These are phyloP conservation scores for Talinum fruticosum DNA, from an alignment of 148 eudicot genomes.

Conservation along the genomic window DNA sequence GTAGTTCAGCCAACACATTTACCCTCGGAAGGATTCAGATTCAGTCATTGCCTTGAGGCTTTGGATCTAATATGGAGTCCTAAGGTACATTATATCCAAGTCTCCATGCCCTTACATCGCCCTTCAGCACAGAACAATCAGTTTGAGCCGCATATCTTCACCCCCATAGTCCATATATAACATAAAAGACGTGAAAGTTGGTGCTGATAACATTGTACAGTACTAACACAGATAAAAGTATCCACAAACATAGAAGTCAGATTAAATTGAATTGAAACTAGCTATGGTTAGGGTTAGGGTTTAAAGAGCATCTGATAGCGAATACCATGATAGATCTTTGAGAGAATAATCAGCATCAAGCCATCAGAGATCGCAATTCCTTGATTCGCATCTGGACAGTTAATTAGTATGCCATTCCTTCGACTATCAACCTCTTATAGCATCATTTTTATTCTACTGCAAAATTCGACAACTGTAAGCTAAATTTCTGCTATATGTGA, in stretches of 20 bases:
- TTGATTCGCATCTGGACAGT: conserved; percentile 26
- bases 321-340: conserved; percentile 56
- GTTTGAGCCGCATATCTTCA: too few species aligned
- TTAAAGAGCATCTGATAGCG: not conserved
- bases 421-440: not conserved
- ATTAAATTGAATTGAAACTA: not conserved
- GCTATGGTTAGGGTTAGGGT: not conserved
- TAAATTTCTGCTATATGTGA: not conserved
- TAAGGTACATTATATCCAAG: not conserved
- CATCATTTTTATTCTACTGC: too few species aligned
- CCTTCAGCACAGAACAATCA: not conserved
- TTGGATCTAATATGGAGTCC: not conserved
- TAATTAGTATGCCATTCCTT: conserved; percentile 63
- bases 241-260: not conserved
- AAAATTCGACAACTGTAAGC: conserved; percentile 16
- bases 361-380: conserved; percentile 35
- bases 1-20: not conserved
- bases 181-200: too few species aligned
- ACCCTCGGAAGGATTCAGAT: not conserved
- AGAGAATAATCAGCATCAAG: conserved; percentile 7
- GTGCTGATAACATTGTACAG: too few species aligned
- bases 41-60: not conserved
- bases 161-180: too few species aligned
- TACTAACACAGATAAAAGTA: not conserved
- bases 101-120: not conserved